Percentiles rank a stretch among this genome's conserved stretches.
These are phyloP conservation scores for Fraxinus platypoda DNA, from an alignment of 305 asterid genomes.

Conservation along the genomic window DNA sequence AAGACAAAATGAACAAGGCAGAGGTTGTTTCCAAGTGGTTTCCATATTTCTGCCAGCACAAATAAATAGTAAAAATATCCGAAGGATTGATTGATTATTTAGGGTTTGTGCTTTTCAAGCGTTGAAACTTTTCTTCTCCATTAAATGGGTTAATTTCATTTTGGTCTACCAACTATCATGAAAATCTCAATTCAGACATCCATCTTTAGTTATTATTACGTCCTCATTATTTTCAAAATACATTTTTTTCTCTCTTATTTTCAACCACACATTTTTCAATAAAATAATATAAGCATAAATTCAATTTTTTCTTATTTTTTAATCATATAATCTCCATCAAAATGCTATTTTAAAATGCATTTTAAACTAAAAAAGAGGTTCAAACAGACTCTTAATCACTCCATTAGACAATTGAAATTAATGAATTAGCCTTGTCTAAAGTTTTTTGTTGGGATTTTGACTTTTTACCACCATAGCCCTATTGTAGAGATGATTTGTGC, in stretches of 20 bases:
- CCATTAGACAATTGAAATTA: not conserved
- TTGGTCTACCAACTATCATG: not conserved
- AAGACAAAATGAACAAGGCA: not conserved
- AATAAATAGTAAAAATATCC: conserved; percentile 19
- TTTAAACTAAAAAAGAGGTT: too few species aligned
- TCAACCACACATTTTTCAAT: too few species aligned
- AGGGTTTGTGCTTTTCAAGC: conserved; percentile 25
- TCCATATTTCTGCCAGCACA: conserved; percentile 9
- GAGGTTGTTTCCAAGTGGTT: conserved; percentile 38
- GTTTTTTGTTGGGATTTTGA: not conserved
- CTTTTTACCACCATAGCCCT: not conserved
- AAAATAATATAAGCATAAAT: too few species aligned
- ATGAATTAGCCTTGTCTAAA: not conserved
- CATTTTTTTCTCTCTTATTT: too few species aligned
- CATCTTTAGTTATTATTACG: not conserved
- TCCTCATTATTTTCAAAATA: too few species aligned
- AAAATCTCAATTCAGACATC: not conserved
- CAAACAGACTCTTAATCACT: not conserved
- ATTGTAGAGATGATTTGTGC: not conserved
- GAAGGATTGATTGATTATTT: conserved; percentile 6
- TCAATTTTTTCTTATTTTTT: too few species aligned
- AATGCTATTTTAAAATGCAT: too few species aligned
- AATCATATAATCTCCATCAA: too few species aligned
- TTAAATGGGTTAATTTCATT: not conserved
- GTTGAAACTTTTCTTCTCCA: not conserved